Percentiles rank a stretch among this genome's conserved stretches.
These are phyloP conservation scores for Aspergillus aculeatinus DNA, from an alignment of 2,329 filamentous ascomycete species.

Conservation along the genomic window DNA sequence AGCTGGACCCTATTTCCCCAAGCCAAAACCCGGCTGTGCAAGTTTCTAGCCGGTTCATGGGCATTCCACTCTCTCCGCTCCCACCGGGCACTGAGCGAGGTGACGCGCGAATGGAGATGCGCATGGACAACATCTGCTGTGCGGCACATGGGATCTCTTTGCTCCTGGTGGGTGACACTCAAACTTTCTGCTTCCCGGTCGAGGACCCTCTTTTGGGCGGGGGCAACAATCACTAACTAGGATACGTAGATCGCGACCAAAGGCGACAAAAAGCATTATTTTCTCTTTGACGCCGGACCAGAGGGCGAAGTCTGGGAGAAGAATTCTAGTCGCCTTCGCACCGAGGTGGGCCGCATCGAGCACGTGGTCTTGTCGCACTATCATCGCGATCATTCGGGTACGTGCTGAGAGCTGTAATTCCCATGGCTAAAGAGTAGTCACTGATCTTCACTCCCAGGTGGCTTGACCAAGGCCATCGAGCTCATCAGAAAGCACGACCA, in stretches of 20 bases:
- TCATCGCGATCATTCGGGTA: conserved; percentile 10
- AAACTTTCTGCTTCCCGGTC: too few relatives aligned
- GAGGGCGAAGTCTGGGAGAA: conserved; percentile 10
- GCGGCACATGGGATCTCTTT: conserved; percentile 38
- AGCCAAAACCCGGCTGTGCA: background rate
- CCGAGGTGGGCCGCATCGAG: conserved; percentile 4
- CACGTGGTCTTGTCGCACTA: conserved; percentile 8
- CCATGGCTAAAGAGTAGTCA: too few relatives aligned
- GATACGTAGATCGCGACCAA: background rate
- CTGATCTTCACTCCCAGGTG: background rate
- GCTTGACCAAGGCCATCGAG: conserved; percentile 7
- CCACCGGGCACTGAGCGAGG: background rate
- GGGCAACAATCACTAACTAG: too few relatives aligned
- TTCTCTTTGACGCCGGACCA: conserved; percentile 7
- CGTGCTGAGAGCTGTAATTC: background rate
- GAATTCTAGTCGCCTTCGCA: conserved; percentile 2
- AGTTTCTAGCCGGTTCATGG: conserved; percentile 9
- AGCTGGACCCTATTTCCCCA: too few relatives aligned
- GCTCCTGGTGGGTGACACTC: conserved; percentile 42
- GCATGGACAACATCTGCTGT: conserved; percentile 10
- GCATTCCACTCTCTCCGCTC: conserved; percentile 5
- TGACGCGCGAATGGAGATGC: conserved; percentile 6
- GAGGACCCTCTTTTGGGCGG: too few relatives aligned
- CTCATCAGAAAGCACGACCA: background rate
- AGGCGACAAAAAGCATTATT: conserved; percentile 8